These are phyloP conservation scores for Rosa chinensis DNA, from an alignment of 306 rosid genomes.

Conservation along the genomic window DNA sequence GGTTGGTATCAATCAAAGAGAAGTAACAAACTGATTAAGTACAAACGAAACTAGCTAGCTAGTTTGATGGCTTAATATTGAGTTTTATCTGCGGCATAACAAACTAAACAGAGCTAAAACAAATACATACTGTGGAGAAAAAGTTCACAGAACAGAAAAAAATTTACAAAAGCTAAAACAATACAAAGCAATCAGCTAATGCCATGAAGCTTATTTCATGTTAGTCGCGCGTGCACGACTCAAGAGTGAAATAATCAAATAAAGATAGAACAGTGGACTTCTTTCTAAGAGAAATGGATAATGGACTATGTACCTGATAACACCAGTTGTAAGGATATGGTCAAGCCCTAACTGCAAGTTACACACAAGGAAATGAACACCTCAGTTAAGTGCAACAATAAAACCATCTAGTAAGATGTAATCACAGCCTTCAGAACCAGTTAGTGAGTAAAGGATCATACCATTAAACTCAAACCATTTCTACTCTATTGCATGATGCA, in stretches of 20 bases:
- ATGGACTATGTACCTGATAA: constrained; percentile 64
- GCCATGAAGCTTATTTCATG: neutral
- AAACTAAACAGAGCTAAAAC: neutral
- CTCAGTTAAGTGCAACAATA: constrained; percentile 4
- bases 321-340: constrained; percentile 94
- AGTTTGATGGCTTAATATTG: no score
- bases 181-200: neutral
- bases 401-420: constrained; percentile 12
- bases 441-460: neutral
- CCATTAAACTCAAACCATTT: neutral
- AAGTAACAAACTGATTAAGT: no score
- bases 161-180: neutral
- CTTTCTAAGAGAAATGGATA: neutral
- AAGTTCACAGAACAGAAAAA: neutral
- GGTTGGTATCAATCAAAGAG: no score
- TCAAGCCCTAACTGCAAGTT: constrained; percentile 94
- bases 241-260: neutral
- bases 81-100: no score
- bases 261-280: neutral
- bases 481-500: no score
- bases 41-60: no score
- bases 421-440: neutral
- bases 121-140: neutral
- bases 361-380: constrained; percentile 15
- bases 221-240: neutral